These are phyloP conservation scores for Sophora flavescens DNA, from an alignment of 306 rosid species.

Conservation along the genomic window DNA sequence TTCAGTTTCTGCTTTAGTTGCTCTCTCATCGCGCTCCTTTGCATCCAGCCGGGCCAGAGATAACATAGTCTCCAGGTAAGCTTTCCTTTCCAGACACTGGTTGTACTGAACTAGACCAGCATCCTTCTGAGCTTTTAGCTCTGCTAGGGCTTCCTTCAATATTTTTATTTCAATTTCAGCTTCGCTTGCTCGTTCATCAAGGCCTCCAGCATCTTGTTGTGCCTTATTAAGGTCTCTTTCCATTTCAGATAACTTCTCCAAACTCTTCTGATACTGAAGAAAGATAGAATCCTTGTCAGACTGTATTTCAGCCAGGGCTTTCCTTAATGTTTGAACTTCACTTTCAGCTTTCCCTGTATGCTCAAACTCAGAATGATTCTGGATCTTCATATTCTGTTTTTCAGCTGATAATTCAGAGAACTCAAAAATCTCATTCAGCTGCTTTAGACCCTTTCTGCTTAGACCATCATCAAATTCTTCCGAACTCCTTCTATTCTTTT, in stretches of 20 bases:
- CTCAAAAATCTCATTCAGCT: slow-evolving; percentile 66
- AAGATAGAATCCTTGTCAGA: slow-evolving; percentile 77
- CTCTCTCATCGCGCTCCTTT: slow-evolving; percentile 63
- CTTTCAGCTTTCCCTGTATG: slow-evolving; percentile 62
- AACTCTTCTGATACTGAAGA: slow-evolving; percentile 73
- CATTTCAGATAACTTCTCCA: slow-evolving; percentile 74
- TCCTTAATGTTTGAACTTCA: slow-evolving; percentile 73
- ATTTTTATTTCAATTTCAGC: slow-evolving; percentile 84
- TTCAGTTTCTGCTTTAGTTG: slow-evolving; percentile 74
- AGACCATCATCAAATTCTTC: slow-evolving; percentile 53
- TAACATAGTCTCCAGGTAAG: slow-evolving; percentile 64
- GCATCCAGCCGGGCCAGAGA: slow-evolving; percentile 62
- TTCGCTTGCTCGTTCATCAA: slow-evolving; percentile 85
- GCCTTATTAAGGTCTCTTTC: slow-evolving; percentile 71
- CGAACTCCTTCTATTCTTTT: slow-evolving; percentile 52
- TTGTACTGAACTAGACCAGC: slow-evolving; percentile 72
- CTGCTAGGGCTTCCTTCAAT: slow-evolving; percentile 76
- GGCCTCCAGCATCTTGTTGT: slow-evolving; percentile 68
- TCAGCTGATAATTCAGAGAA: slow-evolving; percentile 54
- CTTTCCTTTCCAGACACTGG: slow-evolving; percentile 75
- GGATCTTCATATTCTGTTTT: slow-evolving; percentile 56
- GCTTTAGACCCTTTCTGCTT: slow-evolving; percentile 80
- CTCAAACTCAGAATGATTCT: slow-evolving; percentile 57
- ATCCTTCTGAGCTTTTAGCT: slow-evolving; percentile 73
- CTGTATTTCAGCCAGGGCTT: slow-evolving; percentile 67